Base-by-base conservation (phyloP, 2,329 filamentous ascomycete species). In the Pseudogymnoascus destructans region DNA sequence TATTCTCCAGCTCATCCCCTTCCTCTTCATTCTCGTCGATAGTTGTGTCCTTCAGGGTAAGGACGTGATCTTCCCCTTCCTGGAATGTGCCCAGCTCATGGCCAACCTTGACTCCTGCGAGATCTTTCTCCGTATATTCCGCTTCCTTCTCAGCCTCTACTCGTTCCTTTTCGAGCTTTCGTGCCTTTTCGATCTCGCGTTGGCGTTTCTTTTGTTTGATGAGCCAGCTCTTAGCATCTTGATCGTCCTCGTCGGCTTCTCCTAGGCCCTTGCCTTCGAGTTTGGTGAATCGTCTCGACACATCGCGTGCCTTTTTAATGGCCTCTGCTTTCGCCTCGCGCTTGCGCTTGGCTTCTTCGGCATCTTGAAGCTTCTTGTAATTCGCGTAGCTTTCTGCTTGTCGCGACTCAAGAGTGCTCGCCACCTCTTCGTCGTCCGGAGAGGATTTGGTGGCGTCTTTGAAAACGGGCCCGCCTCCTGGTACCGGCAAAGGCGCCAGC, bases 21-120 rank as follows among this genome's bases (percentile, higher is more conserved):
- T 90, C 87, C 25, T 89, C 90, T 59, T 92, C 88, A 30, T 87
- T 85, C 60, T 88, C 82, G 55, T 90, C 81, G 58, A 98, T 89
- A 0, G 87, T 89, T 0, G 87, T 81, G 72, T 98, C 93, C 68
- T 95, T 96, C n/a, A 98, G 79, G 0, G 92, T 96, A 57, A 98
- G 76, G 30, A 98, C 83, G 68, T 97, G 90, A 60, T 95, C 91
- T 60, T 88, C 84, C 15, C 81, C 86, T 57, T 89, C 89, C 21
- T 88, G 83, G 62, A 98, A 92, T 19, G 87, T 81, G 3, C 81
- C 81, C 60, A 91, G 73, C 69, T 95, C 89, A 70, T 98, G 93
- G 3, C 85, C 91, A 57, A 98, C 92, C 69, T 89, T 93, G 65
- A 98, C 84, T 35, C 92, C 93, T 0, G 89, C 86, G 55, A 97